A percentile compares a stretch with the other conserved stretches of the same genome.
Conservation (phyloP, 2,329 filamentous ascomycete species). For the Colletotrichum abscissum region DNA sequence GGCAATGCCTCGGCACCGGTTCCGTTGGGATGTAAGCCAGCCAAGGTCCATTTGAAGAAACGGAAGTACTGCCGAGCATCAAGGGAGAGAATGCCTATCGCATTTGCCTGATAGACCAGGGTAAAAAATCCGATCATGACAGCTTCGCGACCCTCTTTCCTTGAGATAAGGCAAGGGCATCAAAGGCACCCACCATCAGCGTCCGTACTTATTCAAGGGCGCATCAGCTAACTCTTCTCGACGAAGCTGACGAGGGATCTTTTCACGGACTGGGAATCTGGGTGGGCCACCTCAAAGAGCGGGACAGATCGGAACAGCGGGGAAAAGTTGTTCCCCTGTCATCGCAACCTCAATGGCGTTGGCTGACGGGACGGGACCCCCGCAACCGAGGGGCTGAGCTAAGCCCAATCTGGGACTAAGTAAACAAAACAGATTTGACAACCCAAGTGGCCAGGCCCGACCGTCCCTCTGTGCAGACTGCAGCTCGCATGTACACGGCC, state of each 20-base stretch:
- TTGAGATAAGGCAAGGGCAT: neutral
- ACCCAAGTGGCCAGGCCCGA: constrained; percentile 7
- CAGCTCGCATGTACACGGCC: constrained; percentile 10
- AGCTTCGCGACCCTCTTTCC: neutral
- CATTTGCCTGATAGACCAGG: neutral
- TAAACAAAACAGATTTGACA: constrained; percentile 35
- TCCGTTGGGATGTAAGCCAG: neutral
- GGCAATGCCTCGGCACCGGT: neutral
- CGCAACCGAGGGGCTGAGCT: constrained; percentile 5
- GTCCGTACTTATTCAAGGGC: neutral
- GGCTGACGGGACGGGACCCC: neutral
- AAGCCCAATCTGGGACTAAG: constrained; percentile 13
- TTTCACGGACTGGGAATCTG: neutral
- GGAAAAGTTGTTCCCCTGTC: constrained; percentile 33
- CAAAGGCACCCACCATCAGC: neutral
- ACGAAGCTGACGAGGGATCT: too few species aligned
- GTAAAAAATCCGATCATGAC: neutral
- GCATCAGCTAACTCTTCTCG: neutral
- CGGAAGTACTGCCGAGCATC: neutral
- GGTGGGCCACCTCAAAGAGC: neutral
- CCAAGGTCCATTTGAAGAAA: neutral
- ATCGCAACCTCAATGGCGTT: neutral
- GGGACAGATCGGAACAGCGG: constrained; percentile 20
- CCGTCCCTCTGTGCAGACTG: constrained; percentile 1
- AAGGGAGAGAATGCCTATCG: neutral